Evolutionary conservation across 2,329 filamentous ascomycete genomes (phyloP).

Genomic region (Colletotrichum lupini): DNA sequence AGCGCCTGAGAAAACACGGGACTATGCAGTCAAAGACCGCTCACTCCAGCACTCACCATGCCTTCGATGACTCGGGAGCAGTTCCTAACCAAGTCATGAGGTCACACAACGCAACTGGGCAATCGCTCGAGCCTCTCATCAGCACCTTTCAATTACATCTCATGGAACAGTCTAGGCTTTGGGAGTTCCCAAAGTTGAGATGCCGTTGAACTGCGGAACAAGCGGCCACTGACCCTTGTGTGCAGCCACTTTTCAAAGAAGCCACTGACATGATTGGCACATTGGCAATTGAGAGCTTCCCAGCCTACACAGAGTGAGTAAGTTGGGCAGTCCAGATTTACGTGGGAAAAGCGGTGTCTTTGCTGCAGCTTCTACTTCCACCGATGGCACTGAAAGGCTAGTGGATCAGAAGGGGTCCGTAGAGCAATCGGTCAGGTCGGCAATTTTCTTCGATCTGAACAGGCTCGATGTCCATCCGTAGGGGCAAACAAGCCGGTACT

Average conservation of each 20-base stretch:
- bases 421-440: neutral
- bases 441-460: neutral
- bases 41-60: conserved; percentile 12
- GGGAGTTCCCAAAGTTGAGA: neutral
- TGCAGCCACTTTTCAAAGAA: neutral
- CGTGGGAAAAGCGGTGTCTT: neutral
- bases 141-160: neutral
- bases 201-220: neutral
- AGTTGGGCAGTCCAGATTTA: neutral
- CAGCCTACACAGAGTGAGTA: neutral
- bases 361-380: neutral
- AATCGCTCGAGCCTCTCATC: neutral
- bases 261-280: neutral
- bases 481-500: neutral
- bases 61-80: neutral
- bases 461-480: too few relatives aligned
- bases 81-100: neutral
- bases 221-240: neutral
- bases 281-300: neutral
- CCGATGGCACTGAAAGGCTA: neutral
- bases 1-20: conserved; percentile 29
- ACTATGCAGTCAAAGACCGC: conserved; percentile 9
- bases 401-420: neutral
- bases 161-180: neutral
- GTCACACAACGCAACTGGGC: neutral